Base-by-base conservation (phyloP, 257 asterid species). In the Solanum verrucosum region DNA sequence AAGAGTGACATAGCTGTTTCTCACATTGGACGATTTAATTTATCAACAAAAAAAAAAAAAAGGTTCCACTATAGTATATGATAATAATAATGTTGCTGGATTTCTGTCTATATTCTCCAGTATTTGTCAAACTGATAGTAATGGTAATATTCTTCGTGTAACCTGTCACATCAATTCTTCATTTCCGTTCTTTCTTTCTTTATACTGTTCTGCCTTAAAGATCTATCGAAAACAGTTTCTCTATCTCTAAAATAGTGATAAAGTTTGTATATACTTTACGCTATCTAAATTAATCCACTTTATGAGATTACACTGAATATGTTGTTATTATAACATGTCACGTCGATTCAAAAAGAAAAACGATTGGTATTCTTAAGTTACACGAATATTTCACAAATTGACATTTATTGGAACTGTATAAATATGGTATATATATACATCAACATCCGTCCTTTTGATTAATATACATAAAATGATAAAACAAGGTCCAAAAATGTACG, bases 1-100 rank as follows among this genome's bases (percentile, higher is more conserved):
- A 74, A 74, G 31, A 74, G 52, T 23, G 83, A 9, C 88, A 35
- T 85, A 89, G 91, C 88, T 89, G 89, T 87, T 72, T 33, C 37
- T 83, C 89, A 89, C 89, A 72, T 74, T 44, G 71, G 27, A 89
- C 18, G 81, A 82, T 42, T 14, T 56, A 70, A 82, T 42, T 14
- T 56, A 70, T 42, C 7, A 23, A 20, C 3, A 15, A 34, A 15
- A 34, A 23, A 56, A 5, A 73, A 10, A 10, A 34, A 2, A 20
- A 5, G 11, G 49, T n/a, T 40, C 34, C 34, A 77, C 84, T 77
- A 21, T 73, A 70, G 11, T 31, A 31, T 29, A 15, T 71, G 11
- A 29, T 13, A 12, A 65, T 65, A 63, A 38, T 77, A 37, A 21
- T n/a, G 34, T 77, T 38, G 60, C 34, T n/a, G 84, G 59, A 37